phyloP scores from a whole-genome alignment of 2,329 filamentous ascomycete species.

The Aureobasidium sp. region DNA sequence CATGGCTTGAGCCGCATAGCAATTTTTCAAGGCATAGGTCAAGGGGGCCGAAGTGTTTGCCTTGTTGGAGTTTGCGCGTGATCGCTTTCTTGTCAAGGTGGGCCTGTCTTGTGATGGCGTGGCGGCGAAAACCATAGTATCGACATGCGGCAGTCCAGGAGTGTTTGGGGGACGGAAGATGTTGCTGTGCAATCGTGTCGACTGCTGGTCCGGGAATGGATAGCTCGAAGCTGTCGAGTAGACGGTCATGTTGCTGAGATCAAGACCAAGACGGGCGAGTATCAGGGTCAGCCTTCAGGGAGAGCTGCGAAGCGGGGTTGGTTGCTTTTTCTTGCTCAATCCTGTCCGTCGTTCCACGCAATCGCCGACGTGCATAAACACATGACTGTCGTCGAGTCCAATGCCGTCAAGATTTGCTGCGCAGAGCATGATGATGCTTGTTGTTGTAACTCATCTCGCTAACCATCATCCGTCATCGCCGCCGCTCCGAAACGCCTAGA shows the following conservation, averaged over 20 bases:
- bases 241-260: not conserved
- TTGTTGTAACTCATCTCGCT: slow-evolving; percentile 11
- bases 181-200: slow-evolving; percentile 1
- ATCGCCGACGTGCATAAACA: not conserved
- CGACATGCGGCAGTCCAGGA: not conserved
- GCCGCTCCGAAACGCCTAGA: slow-evolving; percentile 7
- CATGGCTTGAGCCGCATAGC: not conserved
- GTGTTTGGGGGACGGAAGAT: slow-evolving; percentile 15
- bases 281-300: not conserved
- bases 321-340: slow-evolving; percentile 11
- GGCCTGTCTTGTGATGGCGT: slow-evolving; percentile 11
- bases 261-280: not conserved
- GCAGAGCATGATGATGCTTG: slow-evolving; percentile 4
- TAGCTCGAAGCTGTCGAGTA: slow-evolving; percentile 6
- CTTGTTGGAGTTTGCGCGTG: slow-evolving; percentile 11
- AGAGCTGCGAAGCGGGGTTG: slow-evolving; percentile 1
- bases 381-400: not conserved
- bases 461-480: not conserved
- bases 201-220: slow-evolving; percentile 6
- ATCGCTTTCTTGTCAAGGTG: slow-evolving; percentile 6
- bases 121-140: not conserved
- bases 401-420: not conserved
- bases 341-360: not conserved
- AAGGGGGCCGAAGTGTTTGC: slow-evolving; percentile 1
- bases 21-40: not conserved